These are phyloP conservation scores for Lodderomyces metapsilosis DNA, from an alignment of 1,139 yeast species.

Conservation along the genomic window DNA sequence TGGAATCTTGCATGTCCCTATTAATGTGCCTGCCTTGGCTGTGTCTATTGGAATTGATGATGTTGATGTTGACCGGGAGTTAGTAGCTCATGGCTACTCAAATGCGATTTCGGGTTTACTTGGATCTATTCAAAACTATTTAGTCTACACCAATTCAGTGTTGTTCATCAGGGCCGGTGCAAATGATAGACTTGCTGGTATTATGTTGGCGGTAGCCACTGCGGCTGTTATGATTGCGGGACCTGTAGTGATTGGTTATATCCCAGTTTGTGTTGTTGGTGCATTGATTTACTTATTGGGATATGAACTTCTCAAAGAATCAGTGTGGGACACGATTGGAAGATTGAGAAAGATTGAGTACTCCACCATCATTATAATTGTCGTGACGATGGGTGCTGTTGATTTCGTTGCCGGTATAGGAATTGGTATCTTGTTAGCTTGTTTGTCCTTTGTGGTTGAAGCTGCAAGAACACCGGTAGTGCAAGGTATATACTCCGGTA, in stretches of 20 bases:
- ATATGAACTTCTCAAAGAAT: constrained; percentile 83
- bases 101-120: constrained; percentile 78
- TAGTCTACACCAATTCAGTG: constrained; percentile 92
- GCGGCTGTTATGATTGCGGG: constrained; percentile 80
- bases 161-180: constrained; percentile 94
- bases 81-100: constrained; percentile 94
- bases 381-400: constrained; percentile 90
- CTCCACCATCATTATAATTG: constrained; percentile 77
- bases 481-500: constrained; percentile 81
- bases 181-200: constrained; percentile 82
- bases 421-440: constrained; percentile 87
- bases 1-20: constrained; percentile 94
- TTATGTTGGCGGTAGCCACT: constrained; percentile 81
- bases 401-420: constrained; percentile 93
- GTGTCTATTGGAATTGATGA: constrained; percentile 85
- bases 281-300: constrained; percentile 87
- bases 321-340: constrained; percentile 81
- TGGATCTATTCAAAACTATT: constrained; percentile 90
- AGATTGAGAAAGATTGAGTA: constrained; percentile 76
- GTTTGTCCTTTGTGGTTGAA: constrained; percentile 86
- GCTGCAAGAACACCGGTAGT: constrained; percentile 86
- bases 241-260: constrained; percentile 87
- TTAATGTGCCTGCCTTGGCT: constrained; percentile 95
- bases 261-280: constrained; percentile 95
- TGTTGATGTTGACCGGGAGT: constrained; percentile 86